A percentile compares a stretch with the other conserved stretches of the same genome.
Evolutionary conservation across 164 flowering plant species (phyloP).

Genomic region (Stephania cephalantha): DNA sequence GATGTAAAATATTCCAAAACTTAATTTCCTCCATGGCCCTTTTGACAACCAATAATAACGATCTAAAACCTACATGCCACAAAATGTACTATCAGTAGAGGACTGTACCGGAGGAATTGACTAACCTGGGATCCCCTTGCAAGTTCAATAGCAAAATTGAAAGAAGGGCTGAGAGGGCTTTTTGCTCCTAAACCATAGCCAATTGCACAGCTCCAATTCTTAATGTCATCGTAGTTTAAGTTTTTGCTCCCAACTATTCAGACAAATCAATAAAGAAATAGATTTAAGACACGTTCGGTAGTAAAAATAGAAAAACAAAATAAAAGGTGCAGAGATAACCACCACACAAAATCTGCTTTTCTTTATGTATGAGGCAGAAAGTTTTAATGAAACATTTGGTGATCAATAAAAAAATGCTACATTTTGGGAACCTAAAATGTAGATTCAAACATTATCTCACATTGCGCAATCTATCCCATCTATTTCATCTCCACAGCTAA

Average conservation of each 20-base stretch:
- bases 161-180: conserved; percentile 90
- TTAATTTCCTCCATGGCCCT: not conserved
- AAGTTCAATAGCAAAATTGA: conserved; percentile 86
- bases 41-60: not conserved
- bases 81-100: not conserved
- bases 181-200: conserved; percentile 78
- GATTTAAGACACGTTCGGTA: not conserved
- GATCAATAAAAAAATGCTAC: no score
- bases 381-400: not conserved
- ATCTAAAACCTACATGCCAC: not conserved
- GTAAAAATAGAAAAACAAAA: not conserved
- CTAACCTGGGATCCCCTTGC: conserved; percentile 72
- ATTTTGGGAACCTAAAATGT: no score
- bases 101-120: not conserved
- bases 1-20: not conserved
- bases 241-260: conserved; percentile 48
- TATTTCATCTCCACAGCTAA: no score
- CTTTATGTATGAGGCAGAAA: not conserved
- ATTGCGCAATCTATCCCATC: no score
- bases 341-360: not conserved
- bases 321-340: not conserved
- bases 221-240: conserved; percentile 40
- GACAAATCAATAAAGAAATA: not conserved
- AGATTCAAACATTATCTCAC: no score
- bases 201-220: conserved; percentile 81